These are phyloP conservation scores for Phoenix roebelenii DNA, from an alignment of 176 grass and related monocot species.

Conservation along the genomic window DNA sequence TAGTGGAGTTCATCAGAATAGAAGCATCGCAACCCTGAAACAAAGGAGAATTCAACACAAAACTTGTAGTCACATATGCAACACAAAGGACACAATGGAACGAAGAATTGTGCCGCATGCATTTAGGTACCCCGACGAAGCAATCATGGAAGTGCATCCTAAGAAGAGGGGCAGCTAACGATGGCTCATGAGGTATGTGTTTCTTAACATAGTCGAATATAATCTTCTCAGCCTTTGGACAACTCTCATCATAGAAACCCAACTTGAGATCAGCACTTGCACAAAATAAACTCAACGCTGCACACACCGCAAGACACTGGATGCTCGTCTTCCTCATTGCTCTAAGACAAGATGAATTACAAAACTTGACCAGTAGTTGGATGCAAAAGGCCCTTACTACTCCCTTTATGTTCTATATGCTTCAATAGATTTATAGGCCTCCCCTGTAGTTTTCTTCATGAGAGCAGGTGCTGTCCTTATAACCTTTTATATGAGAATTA, in stretches of 20 bases:
- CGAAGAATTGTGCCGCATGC: no score
- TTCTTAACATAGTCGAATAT: constrained; percentile 14
- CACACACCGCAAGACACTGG: constrained; percentile 1
- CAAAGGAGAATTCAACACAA: background rate
- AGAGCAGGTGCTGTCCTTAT: no score
- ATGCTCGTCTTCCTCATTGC: background rate
- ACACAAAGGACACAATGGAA: no score
- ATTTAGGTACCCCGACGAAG: constrained; percentile 13
- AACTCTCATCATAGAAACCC: constrained; percentile 8
- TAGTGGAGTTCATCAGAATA: constrained; percentile 12
- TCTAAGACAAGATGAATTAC: no score
- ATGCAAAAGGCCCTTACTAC: no score
- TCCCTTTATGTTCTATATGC: no score
- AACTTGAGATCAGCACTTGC: constrained; percentile 9
- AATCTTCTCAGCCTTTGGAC: constrained; percentile 17
- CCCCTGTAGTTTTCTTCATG: no score
- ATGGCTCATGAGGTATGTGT: constrained; percentile 3
- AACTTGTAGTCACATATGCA: no score
- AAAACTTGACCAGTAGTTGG: no score
- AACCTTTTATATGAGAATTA: no score
- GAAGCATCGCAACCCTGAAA: constrained; percentile 23
- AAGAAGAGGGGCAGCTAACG: constrained; percentile 14
- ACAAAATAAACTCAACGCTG: constrained; percentile 2
- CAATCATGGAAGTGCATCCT: constrained; percentile 28
- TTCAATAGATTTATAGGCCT: no score